Base-by-base conservation (phyloP, 2,329 filamentous ascomycete species). In the Cercospora sojina region DNA sequence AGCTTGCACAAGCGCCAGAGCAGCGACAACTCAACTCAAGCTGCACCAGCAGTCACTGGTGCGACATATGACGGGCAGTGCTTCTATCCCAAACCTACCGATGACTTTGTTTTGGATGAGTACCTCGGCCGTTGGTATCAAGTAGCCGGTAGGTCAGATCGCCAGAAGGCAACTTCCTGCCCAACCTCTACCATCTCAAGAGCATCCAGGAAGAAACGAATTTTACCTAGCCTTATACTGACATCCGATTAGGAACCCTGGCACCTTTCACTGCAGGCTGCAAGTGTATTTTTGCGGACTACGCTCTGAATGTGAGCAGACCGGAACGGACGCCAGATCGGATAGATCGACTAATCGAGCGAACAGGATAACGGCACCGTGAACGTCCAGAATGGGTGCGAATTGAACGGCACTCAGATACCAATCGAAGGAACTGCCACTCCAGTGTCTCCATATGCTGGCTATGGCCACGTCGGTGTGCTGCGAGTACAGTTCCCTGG, bases 81-180 rank as follows among this genome's bases (percentile, higher is more conserved):
- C 61, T 72, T 70, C 66, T 72, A 71, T 20, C 70, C 69, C 23
- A 66, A 71, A 31, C 66, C 67, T 43, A 66, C 66, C 53, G 62
- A 64, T 47, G 59, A 67, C 20, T 72, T 72, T 57, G 59, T 66
- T 18, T 61, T 71, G 32, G 43, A 69, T 13, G 57, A 63, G 62
- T 72, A 72, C 41, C 64, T 71, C 2, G 70, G 70, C 23, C 68
- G 70, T 10, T 72, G 70, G 69, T 72, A 67, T 38, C 70, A 72
- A 38, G 70, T 71, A 10, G 70, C 70, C 9, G 69, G 47, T 53
- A 53, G n/a, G 47, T n/a, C 43, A 5, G 3, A 6, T 23, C 5
- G 43, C 43, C 3, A 5, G 18, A 47, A 9, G 31, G 31, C 5
- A 9, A 32, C 31, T 32, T 32, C 31, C 31, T 32, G 5, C 31